Base-by-base conservation (phyloP, 2,329 filamentous ascomycete genomes). In the Fusarium sp. region DNA sequence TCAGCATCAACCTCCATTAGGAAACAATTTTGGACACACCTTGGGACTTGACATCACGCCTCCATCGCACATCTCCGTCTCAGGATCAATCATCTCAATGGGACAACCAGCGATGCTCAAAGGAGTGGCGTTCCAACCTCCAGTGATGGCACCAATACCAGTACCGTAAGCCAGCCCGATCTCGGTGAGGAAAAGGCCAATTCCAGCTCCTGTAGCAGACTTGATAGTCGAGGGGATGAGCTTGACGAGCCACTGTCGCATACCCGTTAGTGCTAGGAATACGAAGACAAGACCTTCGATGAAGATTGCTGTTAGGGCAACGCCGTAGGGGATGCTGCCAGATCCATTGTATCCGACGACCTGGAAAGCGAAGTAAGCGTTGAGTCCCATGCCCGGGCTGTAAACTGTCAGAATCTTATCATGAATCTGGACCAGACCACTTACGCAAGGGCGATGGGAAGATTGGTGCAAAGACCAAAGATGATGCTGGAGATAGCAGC, bases 211-310 rank as follows among this genome's bases (percentile, higher is more conserved):
- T 10, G 90, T 93, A 7, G 91, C 92, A 45, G 94, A 88, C 77
- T 95, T 95, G 78, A 95, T 92, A 39, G 89, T 92, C 23, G 87
- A 85, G 1, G 92, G 92, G 60, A 95, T 92, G 23, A 90, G 86
- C 65, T 91, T 87, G 14, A 92, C 92, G 20, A 95, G 85, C 92
- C 92, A 95, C 77, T 95, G 92, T 17, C 92, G 88, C 80, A 95
- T 85, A n/a, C 92, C 92, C 28, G 93, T 83, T 23, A 94, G 74
- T 1, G 92, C 92, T 28, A 95, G 83, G 4, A 82, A 89, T 44
- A 94, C 85, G 77, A 95, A 95, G 55, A 95, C 87, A 74, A 91
- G 89, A 20, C 92, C 92, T 78, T 95, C 92, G 8, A 93, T 88
- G 74, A 95, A 95, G 56, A 94, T 91, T 21, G 92, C 91, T 2